phyloP scores from a whole-genome alignment of 177 flowering plant genomes.

The Vitis hybrid region DNA sequence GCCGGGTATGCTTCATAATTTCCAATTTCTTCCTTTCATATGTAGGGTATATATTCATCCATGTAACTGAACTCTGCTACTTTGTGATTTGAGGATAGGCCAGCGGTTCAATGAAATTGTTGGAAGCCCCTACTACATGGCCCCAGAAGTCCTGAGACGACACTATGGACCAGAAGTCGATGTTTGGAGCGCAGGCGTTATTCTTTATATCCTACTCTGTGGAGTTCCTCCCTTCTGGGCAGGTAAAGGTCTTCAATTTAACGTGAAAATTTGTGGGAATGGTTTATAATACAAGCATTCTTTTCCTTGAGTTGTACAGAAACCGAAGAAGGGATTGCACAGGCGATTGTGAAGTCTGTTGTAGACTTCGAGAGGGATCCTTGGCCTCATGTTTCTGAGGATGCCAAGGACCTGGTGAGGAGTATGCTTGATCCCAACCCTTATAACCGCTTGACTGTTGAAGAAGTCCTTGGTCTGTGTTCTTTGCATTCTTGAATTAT shows the following conservation, averaged over 20 bases:
- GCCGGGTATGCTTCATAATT: slow-evolving; percentile 38
- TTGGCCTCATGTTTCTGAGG: slow-evolving; percentile 81
- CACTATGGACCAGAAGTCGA: slow-evolving; percentile 70
- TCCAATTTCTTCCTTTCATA: too few relatives aligned
- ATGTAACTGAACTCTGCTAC: background rate
- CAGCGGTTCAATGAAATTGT: slow-evolving; percentile 71
- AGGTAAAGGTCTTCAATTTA: slow-evolving; percentile 27
- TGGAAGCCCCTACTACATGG: slow-evolving; percentile 89
- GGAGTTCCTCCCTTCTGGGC: slow-evolving; percentile 94
- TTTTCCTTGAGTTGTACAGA: slow-evolving; percentile 38
- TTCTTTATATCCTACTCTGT: slow-evolving; percentile 71
- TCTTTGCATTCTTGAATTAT: background rate
- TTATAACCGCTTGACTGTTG: slow-evolving; percentile 50
- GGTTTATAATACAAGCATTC: slow-evolving; percentile 5
- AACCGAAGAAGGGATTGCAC: slow-evolving; percentile 87
- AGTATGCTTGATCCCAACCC: slow-evolving; percentile 84
- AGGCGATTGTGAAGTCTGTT: slow-evolving; percentile 57
- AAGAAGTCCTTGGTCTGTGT: slow-evolving; percentile 72
- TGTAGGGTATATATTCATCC: background rate
- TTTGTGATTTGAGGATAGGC: slow-evolving; percentile 27
- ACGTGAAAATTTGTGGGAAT: background rate
- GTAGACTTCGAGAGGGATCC: slow-evolving; percentile 79
- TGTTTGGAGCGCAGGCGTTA: slow-evolving; percentile 84
- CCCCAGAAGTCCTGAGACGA: slow-evolving; percentile 71
- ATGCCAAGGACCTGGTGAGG: slow-evolving; percentile 74